Evolutionary conservation across 106 monocot species (phyloP), one percentile per base, ranked within the genome.

Genomic region (Amphibolis antarctica): DNA sequence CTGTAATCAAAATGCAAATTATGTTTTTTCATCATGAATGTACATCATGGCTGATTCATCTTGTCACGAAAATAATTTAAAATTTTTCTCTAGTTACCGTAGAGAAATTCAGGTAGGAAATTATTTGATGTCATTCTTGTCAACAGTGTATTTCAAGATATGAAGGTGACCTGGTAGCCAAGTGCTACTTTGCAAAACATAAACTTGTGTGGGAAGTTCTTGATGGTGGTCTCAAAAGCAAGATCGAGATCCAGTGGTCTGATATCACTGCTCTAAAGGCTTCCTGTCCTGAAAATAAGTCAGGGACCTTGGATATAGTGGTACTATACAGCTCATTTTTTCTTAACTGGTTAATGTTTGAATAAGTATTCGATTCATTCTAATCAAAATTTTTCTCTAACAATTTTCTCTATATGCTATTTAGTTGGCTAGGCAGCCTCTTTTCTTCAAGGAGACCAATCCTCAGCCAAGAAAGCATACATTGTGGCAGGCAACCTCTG

Each of bases 381-480:
- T 60, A 56, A 3, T 42, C 25, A 30, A 30, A 9, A 25, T 42
- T 56, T 9, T 66, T 15, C 62, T 49, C 29, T 23, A 11, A 64
- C 23, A 11, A 67, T 9, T 45, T 46, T 61, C 20, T 71, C 20
- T 42, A 42, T 9, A 21, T 26, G 71, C 73, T 21, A 14, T 76
- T 48, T 68, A 96, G 96, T 62, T 96, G 77, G 81, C 82, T 52
- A 77, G 86, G 70, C 86, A 77, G 63, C 96, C 96, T 36, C 82
- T 96, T 53, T 87, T 96, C 79, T 96, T 90, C 73, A 84, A 81
- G 61, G 96, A 96, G 68, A 96, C 86, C 9, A 96, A 90, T 80
- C 96, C 96, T 49, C 90, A 90, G 46, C 96, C 96, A 53, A 82
- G 96, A 66, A 96, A 96, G 75, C 96, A 96, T 64, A 90, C 96